Evolutionary conservation across 371 early-diverging fungal genomes (phyloP), one percentile per base, ranked within the genome.

Genomic region (Gilbertella persicaria): DNA sequence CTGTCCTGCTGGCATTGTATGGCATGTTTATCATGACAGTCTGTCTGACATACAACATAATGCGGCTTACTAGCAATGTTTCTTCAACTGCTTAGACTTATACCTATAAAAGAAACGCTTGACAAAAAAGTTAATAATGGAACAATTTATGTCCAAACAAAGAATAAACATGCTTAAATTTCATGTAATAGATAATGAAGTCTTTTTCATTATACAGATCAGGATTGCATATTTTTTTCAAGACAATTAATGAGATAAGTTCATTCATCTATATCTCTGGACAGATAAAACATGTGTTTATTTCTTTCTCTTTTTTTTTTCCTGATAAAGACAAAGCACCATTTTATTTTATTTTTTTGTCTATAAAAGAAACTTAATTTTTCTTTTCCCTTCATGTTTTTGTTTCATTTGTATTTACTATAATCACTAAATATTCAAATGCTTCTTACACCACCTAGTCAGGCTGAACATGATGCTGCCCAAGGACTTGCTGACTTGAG

Each of bases 21-120:
- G 91, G 90, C 6, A 29, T 64, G 29, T 50, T 78, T 33, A 79
- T 89, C 36, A 87, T 89, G 87, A 43, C 64, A 20, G 60, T 87
- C 25, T 87, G 87, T 51, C 62, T 88, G 20, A 64, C 80, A 2
- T 81, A 83, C 45, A 89, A 89, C 40, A 40, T 60, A 17, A 49
- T 33, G 39, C 37, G 52, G 3, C 17, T 58, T 12, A 50, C 45
- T 23, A 53, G 38, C 35, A 33, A 9, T 33, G 33, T 10, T 8
- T 20, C 45, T 16, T 20, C 16, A 0, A 53, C 38, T 1, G 37
- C 44, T 26, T 53, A 42, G 24, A 35, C 2, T 28, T 29, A 45
- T 28, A 41, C 3, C 10, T 20, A 3, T 9, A 8, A 29, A 5
- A 45, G 17, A 19, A 10, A 16, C 4, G 10, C 12, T 8, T 12